A percentile compares a stretch with the other conserved stretches of the same genome.
These are phyloP conservation scores for Heteromeles arbutifolia DNA, from an alignment of 306 rosid genomes.

Conservation along the genomic window DNA sequence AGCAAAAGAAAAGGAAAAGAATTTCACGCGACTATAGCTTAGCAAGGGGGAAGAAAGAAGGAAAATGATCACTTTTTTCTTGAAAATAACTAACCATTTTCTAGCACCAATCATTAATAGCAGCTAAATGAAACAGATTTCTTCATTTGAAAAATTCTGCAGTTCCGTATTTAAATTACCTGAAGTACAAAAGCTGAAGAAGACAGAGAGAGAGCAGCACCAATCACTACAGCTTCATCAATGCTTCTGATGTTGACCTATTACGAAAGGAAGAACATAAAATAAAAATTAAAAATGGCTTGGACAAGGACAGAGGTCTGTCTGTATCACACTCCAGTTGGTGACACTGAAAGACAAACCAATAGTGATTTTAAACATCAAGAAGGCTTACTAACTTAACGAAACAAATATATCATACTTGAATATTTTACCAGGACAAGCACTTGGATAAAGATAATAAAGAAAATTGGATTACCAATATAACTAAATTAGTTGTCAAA, in stretches of 20 bases:
- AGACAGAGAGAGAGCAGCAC: conserved; percentile 95
- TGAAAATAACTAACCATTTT: not conserved
- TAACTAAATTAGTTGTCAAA: not conserved
- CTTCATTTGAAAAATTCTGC: not conserved
- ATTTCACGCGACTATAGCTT: not conserved
- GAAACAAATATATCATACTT: not conserved
- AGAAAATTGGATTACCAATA: not conserved
- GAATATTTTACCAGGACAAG: not conserved
- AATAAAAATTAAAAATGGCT: conserved; percentile 4
- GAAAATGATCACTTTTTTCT: not conserved
- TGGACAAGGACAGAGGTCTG: not conserved
- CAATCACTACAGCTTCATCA: conserved; percentile 96
- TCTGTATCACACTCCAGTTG: not conserved
- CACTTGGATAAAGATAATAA: not conserved
- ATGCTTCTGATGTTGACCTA: conserved; percentile 97
- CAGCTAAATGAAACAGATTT: not conserved
- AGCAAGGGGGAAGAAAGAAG: not conserved
- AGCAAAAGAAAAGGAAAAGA: not conserved
- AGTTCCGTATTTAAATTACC: conserved; percentile 42
- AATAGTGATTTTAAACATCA: not conserved
- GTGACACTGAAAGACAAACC: not conserved
- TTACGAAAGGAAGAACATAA: not conserved
- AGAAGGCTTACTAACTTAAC: not conserved
- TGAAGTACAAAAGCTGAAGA: conserved; percentile 98
- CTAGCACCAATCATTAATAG: not conserved